phyloP scores from a whole-genome alignment of 805 yeast species.

The Pichia cephalocereana region DNA sequence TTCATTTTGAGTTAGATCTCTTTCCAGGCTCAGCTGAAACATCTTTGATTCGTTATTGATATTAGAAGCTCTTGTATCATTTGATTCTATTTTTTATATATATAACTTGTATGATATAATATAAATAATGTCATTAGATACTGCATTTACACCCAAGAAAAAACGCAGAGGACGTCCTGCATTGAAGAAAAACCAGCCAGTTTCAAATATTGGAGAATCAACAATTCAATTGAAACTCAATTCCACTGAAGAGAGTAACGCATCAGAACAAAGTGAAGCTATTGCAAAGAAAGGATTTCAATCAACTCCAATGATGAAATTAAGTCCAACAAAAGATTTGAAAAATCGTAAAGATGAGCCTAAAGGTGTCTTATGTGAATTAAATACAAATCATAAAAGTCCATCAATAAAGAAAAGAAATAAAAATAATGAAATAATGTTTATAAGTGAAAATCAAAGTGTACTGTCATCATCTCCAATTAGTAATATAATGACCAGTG shows the following conservation, averaged over 20 bases:
- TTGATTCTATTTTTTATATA: no score
- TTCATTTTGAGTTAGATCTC: no score
- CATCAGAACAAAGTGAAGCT: slow-evolving; percentile 22
- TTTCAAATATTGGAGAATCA: slow-evolving; percentile 17
- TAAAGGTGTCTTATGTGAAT: background rate
- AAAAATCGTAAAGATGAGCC: background rate
- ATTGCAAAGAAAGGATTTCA: slow-evolving; percentile 21
- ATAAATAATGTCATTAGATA: background rate
- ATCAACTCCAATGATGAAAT: slow-evolving; percentile 25
- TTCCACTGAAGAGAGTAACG: slow-evolving; percentile 12
- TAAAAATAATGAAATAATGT: background rate
- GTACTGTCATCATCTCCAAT: slow-evolving; percentile 6
- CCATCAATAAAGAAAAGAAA: background rate
- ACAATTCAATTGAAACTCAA: slow-evolving; percentile 17
- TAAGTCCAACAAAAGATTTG: slow-evolving; percentile 15
- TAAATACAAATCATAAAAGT: background rate
- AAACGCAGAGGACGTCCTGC: slow-evolving; percentile 26
- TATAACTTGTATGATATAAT: no score
- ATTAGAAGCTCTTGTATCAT: no score
- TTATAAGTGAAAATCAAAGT: background rate
- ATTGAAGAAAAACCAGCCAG: slow-evolving; percentile 14
- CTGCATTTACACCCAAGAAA: background rate
- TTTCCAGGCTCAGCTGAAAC: background rate
- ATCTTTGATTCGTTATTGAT: background rate
- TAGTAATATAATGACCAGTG: slow-evolving; percentile 5